Evolutionary conservation across 2,329 filamentous ascomycete species (phyloP).

Genomic region (Penicillium sp.): DNA sequence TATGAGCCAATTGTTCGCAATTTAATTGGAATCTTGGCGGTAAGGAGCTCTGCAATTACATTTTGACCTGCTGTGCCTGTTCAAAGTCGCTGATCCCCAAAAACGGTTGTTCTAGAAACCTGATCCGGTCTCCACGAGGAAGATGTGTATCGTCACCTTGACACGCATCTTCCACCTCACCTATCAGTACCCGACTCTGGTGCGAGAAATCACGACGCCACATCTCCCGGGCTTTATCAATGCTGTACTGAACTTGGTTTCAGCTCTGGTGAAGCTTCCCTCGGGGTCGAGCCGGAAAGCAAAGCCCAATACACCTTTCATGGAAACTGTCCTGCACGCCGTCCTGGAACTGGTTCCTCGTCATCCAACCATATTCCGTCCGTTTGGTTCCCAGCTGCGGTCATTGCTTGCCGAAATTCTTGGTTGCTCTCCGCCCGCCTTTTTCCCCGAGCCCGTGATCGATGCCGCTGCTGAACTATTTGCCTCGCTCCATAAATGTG

Average conservation of each 20-base stretch:
- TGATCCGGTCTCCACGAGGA: constrained; percentile 71
- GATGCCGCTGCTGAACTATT: constrained; percentile 62
- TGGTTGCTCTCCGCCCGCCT: constrained; percentile 58
- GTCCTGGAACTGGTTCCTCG: constrained; percentile 71
- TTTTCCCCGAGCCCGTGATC: constrained; percentile 54
- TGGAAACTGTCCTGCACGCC: constrained; percentile 68
- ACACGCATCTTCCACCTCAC: constrained; percentile 81
- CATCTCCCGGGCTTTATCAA: constrained; percentile 71
- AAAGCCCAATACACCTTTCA: constrained; percentile 48
- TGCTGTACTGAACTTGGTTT: constrained; percentile 65
- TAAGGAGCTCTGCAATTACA: no score
- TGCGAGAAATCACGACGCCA: constrained; percentile 84
- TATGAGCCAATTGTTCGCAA: constrained; percentile 72
- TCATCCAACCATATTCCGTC: constrained; percentile 79
- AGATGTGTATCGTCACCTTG: constrained; percentile 71
- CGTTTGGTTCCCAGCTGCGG: constrained; percentile 67
- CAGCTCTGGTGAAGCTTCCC: constrained; percentile 42
- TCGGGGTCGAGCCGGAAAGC: constrained; percentile 36
- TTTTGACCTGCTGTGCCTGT: not conserved
- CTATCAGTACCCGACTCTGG: constrained; percentile 75
- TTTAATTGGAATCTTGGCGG: constrained; percentile 71
- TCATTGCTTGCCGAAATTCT: constrained; percentile 59
- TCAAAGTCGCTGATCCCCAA: constrained; percentile 15
- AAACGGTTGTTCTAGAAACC: constrained; percentile 62
- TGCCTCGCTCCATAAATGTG: constrained; percentile 72